Percentiles rank a stretch among this genome's conserved stretches.
These are phyloP conservation scores for Ganoderma leucocontextum DNA, from an alignment of 1,284 basidiomycete genomes.

Conservation along the genomic window DNA sequence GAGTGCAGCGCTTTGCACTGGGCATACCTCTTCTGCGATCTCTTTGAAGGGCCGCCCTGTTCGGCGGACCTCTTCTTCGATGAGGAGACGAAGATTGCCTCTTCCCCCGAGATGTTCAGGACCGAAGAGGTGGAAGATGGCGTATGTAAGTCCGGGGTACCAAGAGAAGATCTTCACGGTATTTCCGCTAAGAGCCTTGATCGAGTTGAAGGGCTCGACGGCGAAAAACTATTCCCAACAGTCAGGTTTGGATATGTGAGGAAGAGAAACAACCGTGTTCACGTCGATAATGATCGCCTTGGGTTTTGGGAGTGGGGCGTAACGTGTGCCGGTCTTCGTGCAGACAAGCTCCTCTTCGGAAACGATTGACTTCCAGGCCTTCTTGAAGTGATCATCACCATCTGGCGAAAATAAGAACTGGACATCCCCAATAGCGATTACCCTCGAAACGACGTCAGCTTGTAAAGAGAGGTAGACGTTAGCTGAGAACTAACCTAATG, in stretches of 20 bases:
- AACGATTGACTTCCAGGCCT: constrained; percentile 11
- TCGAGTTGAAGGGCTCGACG: constrained; percentile 6
- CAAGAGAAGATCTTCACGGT: constrained; percentile 31
- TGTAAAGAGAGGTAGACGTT: background rate
- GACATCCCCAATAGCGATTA: constrained; percentile 12
- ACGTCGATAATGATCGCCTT: constrained; percentile 15
- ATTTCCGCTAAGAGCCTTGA: constrained; percentile 20
- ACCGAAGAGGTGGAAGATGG: constrained; percentile 25
- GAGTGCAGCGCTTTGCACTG: background rate
- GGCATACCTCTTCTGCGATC: constrained; percentile 26
- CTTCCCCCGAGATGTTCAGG: constrained; percentile 29
- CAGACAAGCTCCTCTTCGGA: constrained; percentile 13
- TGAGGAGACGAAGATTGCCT: constrained; percentile 26
- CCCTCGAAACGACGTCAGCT: constrained; percentile 14
- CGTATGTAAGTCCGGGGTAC: constrained; percentile 26
- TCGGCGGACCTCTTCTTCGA: constrained; percentile 22
- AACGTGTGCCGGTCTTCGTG: constrained; percentile 13
- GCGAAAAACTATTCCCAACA: constrained; percentile 27
- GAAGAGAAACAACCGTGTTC: background rate
- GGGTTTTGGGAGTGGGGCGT: constrained; percentile 2
- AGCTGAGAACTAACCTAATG: constrained; percentile 19
- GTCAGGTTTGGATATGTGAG: background rate
- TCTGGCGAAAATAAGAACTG: background rate
- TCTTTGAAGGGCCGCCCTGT: constrained; percentile 23
- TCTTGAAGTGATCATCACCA: constrained; percentile 5